Base-by-base conservation (phyloP, 495 filamentous ascomycete genomes). In the Lasiosphaeria ovina region DNA sequence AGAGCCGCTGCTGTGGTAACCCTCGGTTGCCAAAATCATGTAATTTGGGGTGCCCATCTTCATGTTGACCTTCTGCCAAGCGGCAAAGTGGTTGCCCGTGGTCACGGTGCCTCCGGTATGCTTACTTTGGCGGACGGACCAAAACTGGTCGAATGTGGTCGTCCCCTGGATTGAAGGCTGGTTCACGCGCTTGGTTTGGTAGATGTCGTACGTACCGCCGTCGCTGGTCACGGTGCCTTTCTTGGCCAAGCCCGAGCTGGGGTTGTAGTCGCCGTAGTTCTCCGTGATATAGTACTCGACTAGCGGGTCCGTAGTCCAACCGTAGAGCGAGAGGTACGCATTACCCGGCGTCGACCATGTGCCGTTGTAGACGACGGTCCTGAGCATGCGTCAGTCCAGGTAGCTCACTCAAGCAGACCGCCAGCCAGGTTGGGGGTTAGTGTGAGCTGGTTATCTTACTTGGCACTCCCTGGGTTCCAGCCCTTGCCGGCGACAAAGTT, bases 131-230 rank as follows among this genome's bases (percentile, higher is more conserved):
- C 82, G 77, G 34, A 85, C 77, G 56, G 76, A 79, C 79, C 79
- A 83, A 75, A 76, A 85, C 71, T 84, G 83, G 61, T 76, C 66
- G 64, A 84, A 84, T 48, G 80, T 85, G 1, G 65, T 57, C 33
- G 80, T 84, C 55, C 83, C 83, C 3, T 70, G 64, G 65, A 85
- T 85, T 5, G 76, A 79, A 11, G 81, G 81, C 71, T 83, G 74
- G 72, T 89, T 83, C 67, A 73, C 72, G 55, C 83, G 85, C 44
- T 77, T 76, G 32, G 77, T 76, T 58, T 76, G 69, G 74, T 82
- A 85, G 71, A 90, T 83, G 58, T 87, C 77, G 73, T 90, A 90
- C 2, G 74, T 81, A 14, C 71, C 70, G 50, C 85, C 86, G 71
- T 89, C 87, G 42, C 69, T 79, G 45, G 69, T 65, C 35, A 88